These are phyloP conservation scores for Oryza brachyantha DNA, from an alignment of 176 grass and related monocot genomes.

Conservation along the genomic window DNA sequence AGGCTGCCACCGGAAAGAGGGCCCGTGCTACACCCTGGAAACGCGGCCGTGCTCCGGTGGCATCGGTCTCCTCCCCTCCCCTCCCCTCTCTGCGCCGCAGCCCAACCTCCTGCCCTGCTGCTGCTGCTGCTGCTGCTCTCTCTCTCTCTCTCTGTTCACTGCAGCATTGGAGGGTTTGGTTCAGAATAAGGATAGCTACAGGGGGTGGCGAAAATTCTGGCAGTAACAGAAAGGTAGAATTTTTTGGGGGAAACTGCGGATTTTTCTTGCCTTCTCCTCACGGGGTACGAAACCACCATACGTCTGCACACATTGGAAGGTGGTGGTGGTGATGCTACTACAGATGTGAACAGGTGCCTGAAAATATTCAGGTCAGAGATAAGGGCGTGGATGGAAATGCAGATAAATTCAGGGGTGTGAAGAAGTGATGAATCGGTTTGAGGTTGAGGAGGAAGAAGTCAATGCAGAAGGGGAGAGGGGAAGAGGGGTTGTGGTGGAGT, in stretches of 20 bases:
- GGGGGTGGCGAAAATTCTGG: not conserved
- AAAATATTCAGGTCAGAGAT: not conserved
- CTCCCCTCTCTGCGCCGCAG: conserved; percentile 13
- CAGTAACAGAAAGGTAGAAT: not conserved
- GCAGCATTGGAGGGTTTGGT: not conserved
- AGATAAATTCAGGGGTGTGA: not conserved
- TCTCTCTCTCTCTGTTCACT: not conserved
- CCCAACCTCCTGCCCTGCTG: not conserved
- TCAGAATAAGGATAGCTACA: not conserved
- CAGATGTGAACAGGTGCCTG: not conserved
- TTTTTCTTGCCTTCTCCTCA: not conserved
- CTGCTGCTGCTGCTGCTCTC: not conserved
- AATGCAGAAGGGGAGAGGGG: not conserved
- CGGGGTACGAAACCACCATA: not conserved
- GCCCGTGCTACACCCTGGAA: conserved; percentile 33
- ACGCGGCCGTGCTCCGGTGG: conserved; percentile 24
- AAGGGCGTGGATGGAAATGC: not conserved
- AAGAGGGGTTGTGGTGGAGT: not conserved
- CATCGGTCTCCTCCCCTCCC: not conserved
- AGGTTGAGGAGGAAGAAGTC: not conserved
- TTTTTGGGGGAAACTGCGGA: not conserved
- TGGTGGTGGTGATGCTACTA: no score
- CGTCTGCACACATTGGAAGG: not conserved
- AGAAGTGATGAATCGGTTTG: not conserved
- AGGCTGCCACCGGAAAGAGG: conserved; percentile 31